Evolutionary conservation across 2,329 filamentous ascomycete species (phyloP).

Genomic region (Periconia sp.): DNA sequence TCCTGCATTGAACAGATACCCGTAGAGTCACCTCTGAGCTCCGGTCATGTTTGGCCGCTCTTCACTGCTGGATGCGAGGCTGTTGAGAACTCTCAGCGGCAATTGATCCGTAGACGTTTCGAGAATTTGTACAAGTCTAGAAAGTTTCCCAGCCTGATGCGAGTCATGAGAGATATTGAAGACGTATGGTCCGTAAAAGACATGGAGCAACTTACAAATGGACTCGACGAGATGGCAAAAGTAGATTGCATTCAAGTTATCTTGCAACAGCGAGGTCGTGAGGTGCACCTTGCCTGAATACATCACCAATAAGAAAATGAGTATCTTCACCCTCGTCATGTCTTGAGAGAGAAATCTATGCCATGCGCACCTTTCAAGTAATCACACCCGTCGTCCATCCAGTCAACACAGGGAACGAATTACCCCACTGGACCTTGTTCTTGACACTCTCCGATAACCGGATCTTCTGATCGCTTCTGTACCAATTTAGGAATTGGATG

Average conservation of each 20-base stretch:
- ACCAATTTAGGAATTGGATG: too few species aligned
- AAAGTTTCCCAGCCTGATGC: slow-evolving; percentile 30
- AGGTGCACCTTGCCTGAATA: slow-evolving; percentile 38
- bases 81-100: slow-evolving; percentile 23
- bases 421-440: too few species aligned
- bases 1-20: slow-evolving; percentile 20
- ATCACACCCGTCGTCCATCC: too few species aligned
- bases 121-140: slow-evolving; percentile 28
- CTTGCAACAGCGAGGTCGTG: slow-evolving; percentile 26
- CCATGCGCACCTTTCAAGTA: too few species aligned
- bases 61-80: slow-evolving; percentile 40
- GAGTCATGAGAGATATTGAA: slow-evolving; percentile 36
- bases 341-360: too few species aligned
- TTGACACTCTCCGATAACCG: too few species aligned
- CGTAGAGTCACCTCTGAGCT: slow-evolving; percentile 28
- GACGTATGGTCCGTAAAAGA: slow-evolving; percentile 39
- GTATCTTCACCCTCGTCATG: too few species aligned
- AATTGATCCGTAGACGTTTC: slow-evolving; percentile 34
- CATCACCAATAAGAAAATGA: too few species aligned
- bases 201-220: slow-evolving; percentile 24
- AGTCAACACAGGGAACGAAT: too few species aligned
- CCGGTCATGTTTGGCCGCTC: slow-evolving; percentile 40
- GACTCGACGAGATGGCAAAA: slow-evolving; percentile 31
- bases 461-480: too few species aligned
- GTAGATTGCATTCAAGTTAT: slow-evolving; percentile 43